phyloP scores from a whole-genome alignment of 2,329 filamentous ascomycete species.

The Fusarium luffae region DNA sequence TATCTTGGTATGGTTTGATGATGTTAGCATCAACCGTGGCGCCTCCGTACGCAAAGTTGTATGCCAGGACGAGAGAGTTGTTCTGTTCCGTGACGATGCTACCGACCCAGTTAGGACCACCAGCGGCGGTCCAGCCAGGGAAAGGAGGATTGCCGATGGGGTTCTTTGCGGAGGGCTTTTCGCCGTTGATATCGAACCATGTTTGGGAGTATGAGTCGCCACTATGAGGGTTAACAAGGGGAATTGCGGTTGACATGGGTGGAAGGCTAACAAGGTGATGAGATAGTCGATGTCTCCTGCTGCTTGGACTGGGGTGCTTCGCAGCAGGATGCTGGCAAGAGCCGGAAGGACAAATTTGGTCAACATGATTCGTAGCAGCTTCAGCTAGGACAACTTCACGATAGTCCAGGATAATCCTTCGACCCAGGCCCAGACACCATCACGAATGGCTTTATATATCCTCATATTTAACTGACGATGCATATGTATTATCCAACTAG shows the following conservation, averaged over 20 bases:
- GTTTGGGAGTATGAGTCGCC: slow-evolving; percentile 51
- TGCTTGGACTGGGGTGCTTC: not conserved
- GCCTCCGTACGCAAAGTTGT: slow-evolving; percentile 66
- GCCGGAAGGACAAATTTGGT: not conserved
- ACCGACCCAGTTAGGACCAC: slow-evolving; percentile 64
- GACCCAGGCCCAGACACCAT: not conserved
- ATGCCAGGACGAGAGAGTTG: slow-evolving; percentile 56
- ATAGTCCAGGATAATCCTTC: not conserved
- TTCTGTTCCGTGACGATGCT: slow-evolving; percentile 61
- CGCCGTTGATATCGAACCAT: slow-evolving; percentile 64
- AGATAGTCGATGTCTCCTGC: slow-evolving; percentile 26
- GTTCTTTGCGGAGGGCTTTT: slow-evolving; percentile 63
- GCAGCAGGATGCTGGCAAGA: slow-evolving; percentile 2
- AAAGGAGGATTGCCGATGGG: slow-evolving; percentile 72
- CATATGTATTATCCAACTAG: not conserved
- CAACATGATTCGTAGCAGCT: not conserved
- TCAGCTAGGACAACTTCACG: not conserved
- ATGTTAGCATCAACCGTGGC: slow-evolving; percentile 64
- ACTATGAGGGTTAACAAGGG: slow-evolving; percentile 14
- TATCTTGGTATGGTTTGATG: slow-evolving; percentile 65
- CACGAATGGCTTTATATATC: not conserved
- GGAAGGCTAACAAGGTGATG: slow-evolving; percentile 34
- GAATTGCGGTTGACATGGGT: fast-evolving
- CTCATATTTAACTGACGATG: not conserved
- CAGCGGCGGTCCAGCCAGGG: slow-evolving; percentile 61